Evolutionary conservation across 139 green algal species (phyloP).

Genomic region (Trebouxia sp.): DNA sequence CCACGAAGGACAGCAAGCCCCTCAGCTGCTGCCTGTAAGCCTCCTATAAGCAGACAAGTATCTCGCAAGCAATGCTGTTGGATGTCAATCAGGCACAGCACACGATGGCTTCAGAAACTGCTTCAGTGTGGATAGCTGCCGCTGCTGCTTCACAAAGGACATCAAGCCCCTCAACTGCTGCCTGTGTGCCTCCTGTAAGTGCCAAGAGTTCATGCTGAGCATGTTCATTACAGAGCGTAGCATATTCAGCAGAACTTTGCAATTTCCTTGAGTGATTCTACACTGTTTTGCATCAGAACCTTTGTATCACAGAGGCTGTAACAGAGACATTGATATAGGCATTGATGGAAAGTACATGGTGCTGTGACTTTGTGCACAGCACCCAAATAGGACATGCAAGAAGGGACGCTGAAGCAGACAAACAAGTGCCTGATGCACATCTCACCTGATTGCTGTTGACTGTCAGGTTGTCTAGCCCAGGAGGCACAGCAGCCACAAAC

Average conservation of each 20-base stretch:
- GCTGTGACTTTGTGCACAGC: too few relatives aligned
- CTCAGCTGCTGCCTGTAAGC: constrained; percentile 90
- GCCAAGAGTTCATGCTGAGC: not conserved
- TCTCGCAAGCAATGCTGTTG: not conserved
- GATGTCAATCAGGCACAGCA: too few relatives aligned
- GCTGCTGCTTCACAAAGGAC: constrained; percentile 67
- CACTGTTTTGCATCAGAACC: too few relatives aligned
- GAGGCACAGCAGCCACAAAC: constrained; percentile 83
- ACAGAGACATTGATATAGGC: too few relatives aligned
- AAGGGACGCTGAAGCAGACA: too few relatives aligned
- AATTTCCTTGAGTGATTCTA: not conserved
- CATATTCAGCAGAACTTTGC: not conserved
- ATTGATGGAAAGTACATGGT: too few relatives aligned
- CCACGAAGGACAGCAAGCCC: constrained; percentile 81
- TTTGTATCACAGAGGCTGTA: too few relatives aligned
- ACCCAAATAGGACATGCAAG: too few relatives aligned
- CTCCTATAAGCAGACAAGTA: too few relatives aligned
- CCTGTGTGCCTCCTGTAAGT: constrained; percentile 85
- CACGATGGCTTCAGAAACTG: constrained; percentile 93
- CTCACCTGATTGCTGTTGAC: constrained; percentile 78
- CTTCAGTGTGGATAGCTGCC: constrained; percentile 69
- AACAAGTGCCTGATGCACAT: too few relatives aligned
- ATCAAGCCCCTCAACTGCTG: constrained; percentile 90
- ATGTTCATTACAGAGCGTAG: not conserved
- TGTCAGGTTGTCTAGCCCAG: constrained; percentile 61